These are phyloP conservation scores for Pseudozyma hubeiensis DNA, from an alignment of 1,284 basidiomycete genomes.

Conservation along the genomic window DNA sequence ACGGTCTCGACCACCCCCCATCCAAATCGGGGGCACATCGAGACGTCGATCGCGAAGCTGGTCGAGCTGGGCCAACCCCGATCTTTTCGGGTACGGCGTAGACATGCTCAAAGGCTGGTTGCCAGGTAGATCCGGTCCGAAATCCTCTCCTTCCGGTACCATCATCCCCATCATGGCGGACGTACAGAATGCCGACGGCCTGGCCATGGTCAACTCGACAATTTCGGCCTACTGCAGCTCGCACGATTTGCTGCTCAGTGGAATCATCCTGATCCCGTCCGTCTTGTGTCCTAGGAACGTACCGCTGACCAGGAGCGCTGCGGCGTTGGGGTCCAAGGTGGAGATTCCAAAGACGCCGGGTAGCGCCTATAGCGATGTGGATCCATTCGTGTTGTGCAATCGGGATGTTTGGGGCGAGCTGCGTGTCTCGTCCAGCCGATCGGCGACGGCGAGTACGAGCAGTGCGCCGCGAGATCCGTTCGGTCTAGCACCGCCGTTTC, in stretches of 20 bases:
- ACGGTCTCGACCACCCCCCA: slow-evolving; percentile 28
- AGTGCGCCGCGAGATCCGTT: slow-evolving; percentile 25
- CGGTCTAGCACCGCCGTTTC: slow-evolving; percentile 29
- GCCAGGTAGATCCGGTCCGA: slow-evolving; percentile 32
- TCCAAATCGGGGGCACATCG: slow-evolving; percentile 11
- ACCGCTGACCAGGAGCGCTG: slow-evolving; percentile 19
- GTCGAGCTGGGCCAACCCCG: slow-evolving; percentile 51
- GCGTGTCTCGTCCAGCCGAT: slow-evolving; percentile 2
- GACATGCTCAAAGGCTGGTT: slow-evolving; percentile 60
- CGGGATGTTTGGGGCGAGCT: slow-evolving; percentile 37
- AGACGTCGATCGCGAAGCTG: slow-evolving; percentile 40
- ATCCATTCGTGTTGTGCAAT: slow-evolving; percentile 34
- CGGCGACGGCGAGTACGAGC: neutral
- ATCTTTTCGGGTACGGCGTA: slow-evolving; percentile 49
- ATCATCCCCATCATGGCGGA: slow-evolving; percentile 59
- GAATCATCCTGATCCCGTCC: slow-evolving; percentile 49
- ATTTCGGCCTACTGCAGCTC: slow-evolving; percentile 52
- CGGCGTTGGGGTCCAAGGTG: slow-evolving; percentile 4
- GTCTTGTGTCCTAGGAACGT: slow-evolving; percentile 48
- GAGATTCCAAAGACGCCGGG: slow-evolving; percentile 27
- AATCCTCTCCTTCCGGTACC: slow-evolving; percentile 28
- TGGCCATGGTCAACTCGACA: slow-evolving; percentile 51
- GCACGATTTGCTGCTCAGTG: slow-evolving; percentile 50
- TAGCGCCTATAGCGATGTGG: slow-evolving; percentile 39
- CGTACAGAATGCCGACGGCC: slow-evolving; percentile 36